Evolutionary conservation across 2,329 filamentous ascomycete species (phyloP).

Genomic region (Bipolaris sorokiniana): DNA sequence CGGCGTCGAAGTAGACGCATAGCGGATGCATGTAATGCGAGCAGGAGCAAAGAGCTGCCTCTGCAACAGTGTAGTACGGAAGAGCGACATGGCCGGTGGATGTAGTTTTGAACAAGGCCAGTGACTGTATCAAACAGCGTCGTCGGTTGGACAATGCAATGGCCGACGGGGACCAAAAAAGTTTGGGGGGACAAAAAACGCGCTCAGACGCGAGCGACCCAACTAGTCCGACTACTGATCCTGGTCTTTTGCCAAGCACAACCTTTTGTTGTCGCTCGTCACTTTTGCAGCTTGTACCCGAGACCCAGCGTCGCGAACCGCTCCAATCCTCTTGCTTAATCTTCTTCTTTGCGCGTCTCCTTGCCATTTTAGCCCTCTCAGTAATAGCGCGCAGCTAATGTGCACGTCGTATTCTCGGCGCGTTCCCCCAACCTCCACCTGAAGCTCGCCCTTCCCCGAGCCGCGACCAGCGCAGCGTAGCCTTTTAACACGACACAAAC

Average conservation of each 20-base stretch:
- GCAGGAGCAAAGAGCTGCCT: constrained; percentile 20
- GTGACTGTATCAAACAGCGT: not conserved
- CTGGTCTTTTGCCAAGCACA: constrained; percentile 25
- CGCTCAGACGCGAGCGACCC: constrained; percentile 24
- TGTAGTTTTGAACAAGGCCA: not conserved
- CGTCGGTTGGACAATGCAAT: not conserved
- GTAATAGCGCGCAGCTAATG: constrained; percentile 35
- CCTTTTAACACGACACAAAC: constrained; percentile 9
- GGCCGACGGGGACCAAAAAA: constrained; percentile 6
- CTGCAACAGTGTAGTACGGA: constrained; percentile 27
- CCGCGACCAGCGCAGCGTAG: constrained; percentile 29
- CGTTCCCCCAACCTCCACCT: constrained; percentile 38
- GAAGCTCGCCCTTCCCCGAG: constrained; percentile 32
- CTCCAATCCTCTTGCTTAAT: constrained; percentile 24
- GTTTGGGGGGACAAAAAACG: constrained; percentile 19
- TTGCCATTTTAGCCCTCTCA: constrained; percentile 13
- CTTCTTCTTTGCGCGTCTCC: constrained; percentile 24
- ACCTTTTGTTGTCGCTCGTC: constrained; percentile 40
- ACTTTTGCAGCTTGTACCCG: constrained; percentile 30
- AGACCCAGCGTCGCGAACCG: constrained; percentile 39
- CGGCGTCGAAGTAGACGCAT: constrained; percentile 23
- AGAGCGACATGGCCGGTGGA: constrained; percentile 31
- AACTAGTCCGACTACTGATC: constrained; percentile 13
- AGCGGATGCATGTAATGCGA: constrained; percentile 29
- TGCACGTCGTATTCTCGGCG: constrained; percentile 36